phyloP scores from a whole-genome alignment of 2,329 filamentous ascomycete species.

The Ophiocordyceps camponoti-leonardi region DNA sequence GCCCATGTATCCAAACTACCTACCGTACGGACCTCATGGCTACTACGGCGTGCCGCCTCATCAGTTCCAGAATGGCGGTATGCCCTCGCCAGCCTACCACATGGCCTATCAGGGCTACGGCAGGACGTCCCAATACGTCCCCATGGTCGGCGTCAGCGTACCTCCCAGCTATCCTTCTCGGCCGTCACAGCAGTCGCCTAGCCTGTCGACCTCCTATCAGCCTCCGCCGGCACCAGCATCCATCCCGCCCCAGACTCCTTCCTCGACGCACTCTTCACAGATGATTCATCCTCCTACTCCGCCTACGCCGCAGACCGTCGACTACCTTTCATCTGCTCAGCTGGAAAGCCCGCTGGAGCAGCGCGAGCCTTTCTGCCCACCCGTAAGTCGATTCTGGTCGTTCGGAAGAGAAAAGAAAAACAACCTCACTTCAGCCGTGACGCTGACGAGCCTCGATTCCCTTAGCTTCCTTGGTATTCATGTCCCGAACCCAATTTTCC shows the following conservation, averaged over 20 bases:
- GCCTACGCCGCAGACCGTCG: constrained; percentile 22
- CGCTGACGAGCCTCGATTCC: constrained; percentile 1
- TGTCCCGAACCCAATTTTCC: constrained; percentile 34
- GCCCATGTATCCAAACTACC: constrained; percentile 33
- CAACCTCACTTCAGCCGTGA: neutral
- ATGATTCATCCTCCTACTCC: constrained; percentile 26
- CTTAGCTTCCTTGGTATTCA: constrained; percentile 41
- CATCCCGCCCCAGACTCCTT: constrained; percentile 30
- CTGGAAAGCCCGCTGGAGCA: constrained; percentile 3
- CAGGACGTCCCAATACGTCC: constrained; percentile 34
- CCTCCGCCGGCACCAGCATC: constrained; percentile 27
- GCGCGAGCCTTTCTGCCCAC: constrained; percentile 24
- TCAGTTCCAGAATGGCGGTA: constrained; percentile 36
- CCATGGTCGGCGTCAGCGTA: constrained; percentile 28
- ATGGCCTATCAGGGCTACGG: constrained; percentile 31
- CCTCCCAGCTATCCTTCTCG: constrained; percentile 27
- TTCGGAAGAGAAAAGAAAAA: neutral
- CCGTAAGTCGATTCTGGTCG: constrained; percentile 23
- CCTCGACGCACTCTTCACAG: constrained; percentile 31
- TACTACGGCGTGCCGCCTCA: constrained; percentile 41
- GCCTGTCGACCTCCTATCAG: constrained; percentile 38
- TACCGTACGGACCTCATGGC: constrained; percentile 27
- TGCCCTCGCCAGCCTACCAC: constrained; percentile 25
- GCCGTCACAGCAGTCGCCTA: constrained; percentile 32
- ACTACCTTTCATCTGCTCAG: constrained; percentile 5